Conservation (phyloP, 2,329 filamentous ascomycete genomes). For the Xylariaceae sp. region DNA sequence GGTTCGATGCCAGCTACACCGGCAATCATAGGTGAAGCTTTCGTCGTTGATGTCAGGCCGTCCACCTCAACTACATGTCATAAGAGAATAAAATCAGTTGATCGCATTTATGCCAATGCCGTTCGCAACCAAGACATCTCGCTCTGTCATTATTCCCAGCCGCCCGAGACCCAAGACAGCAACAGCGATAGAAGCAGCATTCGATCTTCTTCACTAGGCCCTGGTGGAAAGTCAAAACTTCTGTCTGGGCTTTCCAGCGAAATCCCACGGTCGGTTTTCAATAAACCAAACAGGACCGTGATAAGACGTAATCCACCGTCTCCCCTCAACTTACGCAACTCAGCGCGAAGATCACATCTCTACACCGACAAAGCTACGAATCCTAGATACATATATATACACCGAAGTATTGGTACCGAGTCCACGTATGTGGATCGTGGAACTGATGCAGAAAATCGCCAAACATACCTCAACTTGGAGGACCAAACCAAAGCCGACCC, state of each 20-base stretch:
- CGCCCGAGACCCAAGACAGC: conserved; percentile 12
- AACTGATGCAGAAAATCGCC: conserved; percentile 39
- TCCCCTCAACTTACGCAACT: conserved; percentile 27
- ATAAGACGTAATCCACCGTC: conserved; percentile 29
- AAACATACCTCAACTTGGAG: conserved; percentile 13
- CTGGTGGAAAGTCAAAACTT: conserved; percentile 12
- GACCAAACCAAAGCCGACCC: conserved; percentile 18
- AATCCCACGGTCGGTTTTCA: conserved; percentile 22
- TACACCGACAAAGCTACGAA: conserved; percentile 26
- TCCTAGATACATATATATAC: conserved; percentile 31
- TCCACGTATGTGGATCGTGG: conserved; percentile 44
- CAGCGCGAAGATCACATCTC: conserved; percentile 8
- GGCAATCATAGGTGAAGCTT: conserved; percentile 32
- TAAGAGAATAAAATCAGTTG: conserved; percentile 30
- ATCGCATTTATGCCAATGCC: conserved; percentile 29
- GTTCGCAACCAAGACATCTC: conserved; percentile 32
- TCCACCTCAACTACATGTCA: conserved; percentile 14
- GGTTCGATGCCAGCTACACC: conserved; percentile 32
- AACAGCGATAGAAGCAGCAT: conserved; percentile 1
- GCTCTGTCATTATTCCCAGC: conserved; percentile 24
- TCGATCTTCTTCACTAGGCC: conserved; percentile 1
- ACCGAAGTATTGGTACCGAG: conserved; percentile 23
- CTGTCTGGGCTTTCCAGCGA: conserved; percentile 28
- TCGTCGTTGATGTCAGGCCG: conserved; percentile 31
- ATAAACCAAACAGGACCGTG: conserved; percentile 27